A percentile compares a stretch with the other conserved stretches of the same genome.
Evolutionary conservation across 2,329 filamentous ascomycete genomes (phyloP).

Genomic region (Pseudocercospora musae): DNA sequence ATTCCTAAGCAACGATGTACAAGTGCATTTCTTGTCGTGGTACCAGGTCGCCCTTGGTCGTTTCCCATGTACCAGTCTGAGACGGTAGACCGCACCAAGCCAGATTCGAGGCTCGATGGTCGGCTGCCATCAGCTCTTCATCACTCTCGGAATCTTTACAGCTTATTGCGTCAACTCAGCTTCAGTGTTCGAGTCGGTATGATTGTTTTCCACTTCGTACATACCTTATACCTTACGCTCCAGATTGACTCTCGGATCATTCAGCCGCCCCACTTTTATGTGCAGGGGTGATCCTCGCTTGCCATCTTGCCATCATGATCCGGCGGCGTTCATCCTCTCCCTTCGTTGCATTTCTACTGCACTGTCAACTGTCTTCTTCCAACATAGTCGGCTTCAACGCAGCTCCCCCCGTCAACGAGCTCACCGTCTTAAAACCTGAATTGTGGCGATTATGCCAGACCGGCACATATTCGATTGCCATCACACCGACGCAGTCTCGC

Average conservation of each 20-base stretch:
- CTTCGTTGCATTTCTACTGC: too few relatives aligned
- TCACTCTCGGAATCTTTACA: slow-evolving; percentile 63
- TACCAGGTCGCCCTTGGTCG: slow-evolving; percentile 64
- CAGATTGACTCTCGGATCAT: too few relatives aligned
- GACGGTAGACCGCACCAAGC: slow-evolving; percentile 62
- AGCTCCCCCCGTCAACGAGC: too few relatives aligned
- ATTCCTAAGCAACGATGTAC: not conserved
- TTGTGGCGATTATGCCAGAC: not conserved
- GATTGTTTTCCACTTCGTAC: too few relatives aligned
- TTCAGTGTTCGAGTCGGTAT: too few relatives aligned
- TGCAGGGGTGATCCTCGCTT: too few relatives aligned
- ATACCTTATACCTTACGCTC: too few relatives aligned
- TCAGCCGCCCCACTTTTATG: too few relatives aligned
- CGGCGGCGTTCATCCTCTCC: too few relatives aligned
- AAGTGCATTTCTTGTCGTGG: slow-evolving; percentile 43
- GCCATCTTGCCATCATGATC: too few relatives aligned
- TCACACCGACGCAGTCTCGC: not conserved
- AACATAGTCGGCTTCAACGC: too few relatives aligned
- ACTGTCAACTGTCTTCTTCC: too few relatives aligned
- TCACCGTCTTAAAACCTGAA: not conserved
- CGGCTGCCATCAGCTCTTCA: slow-evolving; percentile 65
- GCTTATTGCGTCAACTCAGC: slow-evolving; percentile 51
- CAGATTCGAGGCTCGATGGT: slow-evolving; percentile 63
- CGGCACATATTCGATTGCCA: not conserved
- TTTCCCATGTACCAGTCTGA: slow-evolving; percentile 67